Evolutionary conservation across 208 protist genomes (phyloP), one percentile per base, ranked within the genome.

Genomic region (Leishmania gerbilli): DNA sequence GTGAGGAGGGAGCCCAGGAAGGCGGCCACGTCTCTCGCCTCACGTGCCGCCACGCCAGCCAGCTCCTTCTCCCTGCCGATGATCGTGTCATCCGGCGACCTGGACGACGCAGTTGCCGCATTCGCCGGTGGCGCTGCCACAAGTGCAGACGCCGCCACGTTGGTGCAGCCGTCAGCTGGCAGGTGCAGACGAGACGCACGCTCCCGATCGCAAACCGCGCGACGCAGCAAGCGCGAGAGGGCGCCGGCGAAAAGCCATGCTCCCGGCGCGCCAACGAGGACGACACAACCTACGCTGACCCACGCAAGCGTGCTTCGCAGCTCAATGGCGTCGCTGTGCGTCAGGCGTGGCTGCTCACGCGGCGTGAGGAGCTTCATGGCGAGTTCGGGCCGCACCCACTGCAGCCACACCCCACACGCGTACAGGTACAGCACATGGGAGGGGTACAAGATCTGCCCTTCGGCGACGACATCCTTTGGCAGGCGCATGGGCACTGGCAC

Each of bases 401-500:
- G 76, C 62, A 85, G 68, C 78, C 62, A 84, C 67, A 47, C 47
- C 51, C 67, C 84, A 11, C 62, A 76, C 49, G 84, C 47, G 47
- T 69, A 84, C 47, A 93, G 79, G 67, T 93, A 93, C 19, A 86
- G 1, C 15, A 79, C 86, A 76, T 91, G 90, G 5, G 91, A 62
- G 0, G 90, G 90, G n/a, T 85, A 74, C 6, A 90, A 53, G 3
- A 91, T 49, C 27, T 74, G 79, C 7, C 90, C 90, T 31, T 85
- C 47, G 24, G 34, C 21, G 51, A 84, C 79, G 6, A 75, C 67
- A 0, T 19, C 53, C 21, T 71, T 37, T 0, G 80, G 65, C 8
- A 91, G 82, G 2, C 80, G 75, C 1, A 31, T 42, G 19, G 47
- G 37, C 15, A 31, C 40, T 24, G 67, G 31, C 19, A 77, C 74